Base-by-base conservation (phyloP, 495 filamentous ascomycete species). In the Trichoderma gamsii region DNA sequence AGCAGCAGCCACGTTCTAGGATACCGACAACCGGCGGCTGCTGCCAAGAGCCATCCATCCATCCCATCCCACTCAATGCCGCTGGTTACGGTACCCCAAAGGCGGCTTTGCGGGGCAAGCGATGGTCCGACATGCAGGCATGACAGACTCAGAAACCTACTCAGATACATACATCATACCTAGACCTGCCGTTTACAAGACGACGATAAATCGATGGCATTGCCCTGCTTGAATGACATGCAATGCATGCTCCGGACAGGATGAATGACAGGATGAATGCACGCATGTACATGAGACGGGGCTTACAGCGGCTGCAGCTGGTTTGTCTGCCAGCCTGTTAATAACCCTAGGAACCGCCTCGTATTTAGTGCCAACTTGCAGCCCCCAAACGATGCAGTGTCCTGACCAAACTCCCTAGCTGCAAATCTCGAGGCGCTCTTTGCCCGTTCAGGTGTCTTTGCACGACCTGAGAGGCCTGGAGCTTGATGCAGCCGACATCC, bases 51-150 rank as follows among this genome's bases (percentile, higher is more conserved):
- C n/a, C 44, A 8, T 15, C 56, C 27, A n/a, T n/a, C n/a, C 4
- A 29, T 29, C 29, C 29, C 29, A 29, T 29, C 29, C 29, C 29
- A 29, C 29, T 29, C 29, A 61, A 25, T 32, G 56, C 56, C 56
- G 25, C 56, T 61, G 56, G 56, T 25, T 29, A 21, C 56, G 9
- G 56, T 61, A 61, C 56, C 56, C 56, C 56, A 38, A 61, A 18
- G 12, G 25, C 23, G 56, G 29, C 56, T 38, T 32, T 61, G 25
- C 56, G 56, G 56, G 56, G 25, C 56, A 16, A 38, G 35, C 35
- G 35, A 38, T 38, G 35, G 35, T 38, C 35, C 35, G 35, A 38
- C 35, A 38, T 38, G 44, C 44, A 49, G 44, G 15, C 44, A 49
- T 59, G 44, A 12, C 15, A 49, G 44, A 9, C 35, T 7, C 35